phyloP scores from a whole-genome alignment of 2,329 filamentous ascomycete genomes.

The Nemania serpens region DNA sequence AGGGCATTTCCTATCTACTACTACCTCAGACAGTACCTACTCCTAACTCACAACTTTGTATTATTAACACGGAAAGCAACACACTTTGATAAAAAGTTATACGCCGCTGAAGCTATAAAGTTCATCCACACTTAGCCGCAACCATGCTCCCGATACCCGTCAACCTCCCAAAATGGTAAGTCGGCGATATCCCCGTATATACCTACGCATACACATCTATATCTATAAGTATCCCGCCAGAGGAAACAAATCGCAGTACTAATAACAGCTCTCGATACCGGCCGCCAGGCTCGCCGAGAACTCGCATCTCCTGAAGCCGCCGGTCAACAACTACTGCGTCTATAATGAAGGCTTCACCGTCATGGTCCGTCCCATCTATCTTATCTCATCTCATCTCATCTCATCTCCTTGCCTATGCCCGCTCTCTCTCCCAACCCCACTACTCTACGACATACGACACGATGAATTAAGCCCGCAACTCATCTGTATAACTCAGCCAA shows the following conservation, averaged over 20 bases:
- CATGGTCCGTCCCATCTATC: constrained; percentile 61
- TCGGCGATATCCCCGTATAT: constrained; percentile 17
- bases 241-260: constrained; percentile 18
- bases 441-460: not conserved
- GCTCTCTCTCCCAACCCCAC: not conserved
- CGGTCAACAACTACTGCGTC: constrained; percentile 97
- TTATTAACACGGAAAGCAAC: no score
- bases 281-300: constrained; percentile 81
- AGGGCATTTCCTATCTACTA: no score
- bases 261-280: not conserved
- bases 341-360: constrained; percentile 84
- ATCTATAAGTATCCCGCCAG: not conserved
- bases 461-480: no score
- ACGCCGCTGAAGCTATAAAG: not conserved
- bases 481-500: no score
- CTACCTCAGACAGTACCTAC: no score
- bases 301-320: constrained; percentile 87
- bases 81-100: no score
- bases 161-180: constrained; percentile 64
- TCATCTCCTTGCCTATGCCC: not conserved
- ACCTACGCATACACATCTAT: no score
- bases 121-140: not conserved
- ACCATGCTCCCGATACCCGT: constrained; percentile 57
- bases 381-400: no score
- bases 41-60: no score